Percentiles rank a stretch among this genome's conserved stretches.
phyloP scores from a whole-genome alignment of 345 rosid species.

The Draba incana region DNA sequence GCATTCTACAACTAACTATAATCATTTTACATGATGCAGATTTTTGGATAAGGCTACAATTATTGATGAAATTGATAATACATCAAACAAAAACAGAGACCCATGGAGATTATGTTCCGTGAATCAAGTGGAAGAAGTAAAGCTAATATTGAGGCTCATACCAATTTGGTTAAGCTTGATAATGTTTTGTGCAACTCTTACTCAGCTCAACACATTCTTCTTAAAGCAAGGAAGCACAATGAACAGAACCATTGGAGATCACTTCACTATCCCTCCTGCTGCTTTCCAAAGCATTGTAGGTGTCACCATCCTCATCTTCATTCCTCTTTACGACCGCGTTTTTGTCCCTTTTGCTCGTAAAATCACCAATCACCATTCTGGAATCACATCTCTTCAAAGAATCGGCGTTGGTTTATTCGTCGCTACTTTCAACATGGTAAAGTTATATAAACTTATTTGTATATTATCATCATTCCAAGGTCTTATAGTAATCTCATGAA shows the following conservation, averaged over 20 bases:
- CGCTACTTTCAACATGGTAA: conserved; percentile 62
- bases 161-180: conserved; percentile 84
- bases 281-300: conserved; percentile 73
- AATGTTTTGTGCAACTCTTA: conserved; percentile 64
- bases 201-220: conserved; percentile 80
- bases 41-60: conserved; percentile 82
- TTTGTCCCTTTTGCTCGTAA: conserved; percentile 65
- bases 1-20: not conserved
- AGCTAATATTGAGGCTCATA: conserved; percentile 64
- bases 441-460: too few relatives aligned
- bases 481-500: not conserved
- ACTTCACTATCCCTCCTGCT: conserved; percentile 75
- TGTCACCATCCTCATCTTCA: conserved; percentile 60
- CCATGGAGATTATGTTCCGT: conserved; percentile 83
- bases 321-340: conserved; percentile 65
- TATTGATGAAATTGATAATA: conserved; percentile 55
- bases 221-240: conserved; percentile 82
- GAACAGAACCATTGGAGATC: conserved; percentile 60
- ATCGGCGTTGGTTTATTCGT: conserved; percentile 74
- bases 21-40: conserved; percentile 46
- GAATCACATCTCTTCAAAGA: conserved; percentile 79
- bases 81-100: conserved; percentile 45
- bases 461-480: not conserved
- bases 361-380: conserved; percentile 64
- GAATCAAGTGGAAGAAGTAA: conserved; percentile 91